Conservation (phyloP, 176 grass and related monocot genomes). For the Oryza meridionalis region DNA sequence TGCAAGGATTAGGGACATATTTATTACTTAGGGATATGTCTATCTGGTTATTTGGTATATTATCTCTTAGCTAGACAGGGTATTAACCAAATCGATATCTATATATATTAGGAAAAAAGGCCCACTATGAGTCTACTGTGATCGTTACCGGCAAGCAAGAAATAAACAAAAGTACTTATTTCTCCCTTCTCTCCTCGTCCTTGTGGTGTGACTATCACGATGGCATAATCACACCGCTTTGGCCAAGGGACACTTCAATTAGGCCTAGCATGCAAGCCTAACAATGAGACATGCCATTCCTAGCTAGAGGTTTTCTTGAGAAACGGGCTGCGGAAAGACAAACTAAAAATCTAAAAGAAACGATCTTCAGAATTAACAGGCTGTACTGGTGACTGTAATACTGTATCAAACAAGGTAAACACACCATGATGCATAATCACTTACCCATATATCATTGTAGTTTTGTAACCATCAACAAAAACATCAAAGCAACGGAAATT, state of each 20-base stretch:
- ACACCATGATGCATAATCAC: background rate
- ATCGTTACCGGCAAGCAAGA: background rate
- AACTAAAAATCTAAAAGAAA: conserved; percentile 31
- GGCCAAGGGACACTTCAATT: background rate
- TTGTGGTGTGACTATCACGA: background rate
- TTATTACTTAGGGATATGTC: background rate
- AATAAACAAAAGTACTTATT: background rate
- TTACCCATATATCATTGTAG: background rate
- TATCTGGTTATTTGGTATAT: background rate
- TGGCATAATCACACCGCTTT: background rate
- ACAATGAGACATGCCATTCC: background rate
- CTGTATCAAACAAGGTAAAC: conserved; percentile 15
- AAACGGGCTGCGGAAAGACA: background rate
- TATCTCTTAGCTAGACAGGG: background rate
- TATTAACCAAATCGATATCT: background rate
- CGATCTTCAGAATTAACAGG: background rate
- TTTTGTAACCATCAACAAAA: conserved; percentile 23
- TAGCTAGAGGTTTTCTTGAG: background rate
- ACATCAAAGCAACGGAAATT: conserved; percentile 5
- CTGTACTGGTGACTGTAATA: conserved; percentile 5
- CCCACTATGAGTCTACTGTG: background rate
- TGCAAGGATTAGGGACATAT: background rate
- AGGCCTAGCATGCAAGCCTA: background rate
- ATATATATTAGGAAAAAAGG: background rate
- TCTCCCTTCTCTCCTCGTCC: background rate